Percentiles rank a stretch among this genome's conserved stretches.
Evolutionary conservation across 495 filamentous ascomycete species (phyloP).

Genomic region (Parathielavia appendiculata): DNA sequence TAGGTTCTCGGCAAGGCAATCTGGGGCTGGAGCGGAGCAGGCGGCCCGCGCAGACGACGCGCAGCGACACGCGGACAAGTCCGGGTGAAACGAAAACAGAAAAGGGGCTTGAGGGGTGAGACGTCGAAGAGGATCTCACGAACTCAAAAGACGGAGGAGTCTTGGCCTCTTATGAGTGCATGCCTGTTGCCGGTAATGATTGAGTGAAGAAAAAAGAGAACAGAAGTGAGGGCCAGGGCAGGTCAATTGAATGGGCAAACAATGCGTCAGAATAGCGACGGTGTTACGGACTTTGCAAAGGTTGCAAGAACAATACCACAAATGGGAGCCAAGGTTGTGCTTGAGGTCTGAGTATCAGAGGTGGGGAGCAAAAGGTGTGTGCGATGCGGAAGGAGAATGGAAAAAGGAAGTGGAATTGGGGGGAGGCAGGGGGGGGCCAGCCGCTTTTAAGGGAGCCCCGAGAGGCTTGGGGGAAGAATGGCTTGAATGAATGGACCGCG

Average conservation of each 20-base stretch:
- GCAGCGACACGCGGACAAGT: slow-evolving; percentile 2
- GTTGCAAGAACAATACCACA: slow-evolving; percentile 13
- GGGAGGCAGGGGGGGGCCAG: slow-evolving; percentile 4
- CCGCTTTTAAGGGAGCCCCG: slow-evolving; percentile 17
- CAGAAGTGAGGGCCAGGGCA: not conserved
- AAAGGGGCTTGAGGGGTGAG: not conserved
- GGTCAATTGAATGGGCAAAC: slow-evolving; percentile 6
- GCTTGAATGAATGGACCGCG: slow-evolving; percentile 1
- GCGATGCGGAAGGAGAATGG: slow-evolving; percentile 14
- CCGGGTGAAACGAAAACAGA: slow-evolving; percentile 15
- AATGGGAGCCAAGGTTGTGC: not conserved
- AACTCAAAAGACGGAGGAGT: not conserved
- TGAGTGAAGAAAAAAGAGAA: not conserved
- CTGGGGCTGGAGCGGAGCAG: slow-evolving; percentile 7
- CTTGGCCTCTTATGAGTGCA: not conserved
- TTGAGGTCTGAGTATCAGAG: not conserved
- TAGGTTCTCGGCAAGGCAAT: slow-evolving; percentile 10
- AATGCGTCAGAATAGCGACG: slow-evolving; percentile 11
- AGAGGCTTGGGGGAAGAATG: slow-evolving; percentile 1
- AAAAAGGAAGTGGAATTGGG: slow-evolving; percentile 4
- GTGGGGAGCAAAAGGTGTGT: slow-evolving; percentile 4
- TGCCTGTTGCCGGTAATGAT: not conserved
- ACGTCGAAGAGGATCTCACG: not conserved
- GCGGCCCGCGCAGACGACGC: slow-evolving; percentile 16
- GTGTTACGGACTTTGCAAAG: slow-evolving; percentile 6